Percentiles rank a stretch among this genome's conserved stretches.
Conservation (phyloP, 257 asterid species). For the Henckelia pumila region DNA sequence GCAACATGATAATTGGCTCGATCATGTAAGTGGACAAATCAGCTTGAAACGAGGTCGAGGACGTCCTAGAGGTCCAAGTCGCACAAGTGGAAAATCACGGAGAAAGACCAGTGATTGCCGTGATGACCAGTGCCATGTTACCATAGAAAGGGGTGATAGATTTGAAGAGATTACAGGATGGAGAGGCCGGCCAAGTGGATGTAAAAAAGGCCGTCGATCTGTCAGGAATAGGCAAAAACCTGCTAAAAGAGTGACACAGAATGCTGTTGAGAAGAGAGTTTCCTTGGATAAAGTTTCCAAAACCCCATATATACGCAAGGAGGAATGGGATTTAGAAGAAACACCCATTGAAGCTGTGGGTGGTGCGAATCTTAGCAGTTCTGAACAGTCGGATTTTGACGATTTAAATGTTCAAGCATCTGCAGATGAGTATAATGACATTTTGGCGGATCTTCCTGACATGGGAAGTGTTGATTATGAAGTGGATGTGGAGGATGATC, state of each 20-base stretch:
- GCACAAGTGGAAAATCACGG: constrained; percentile 44
- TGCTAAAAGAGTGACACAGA: constrained; percentile 23
- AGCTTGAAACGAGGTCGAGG: constrained; percentile 52
- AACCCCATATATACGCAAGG: constrained; percentile 27
- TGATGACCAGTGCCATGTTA: constrained; percentile 26
- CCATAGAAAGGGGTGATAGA: constrained; percentile 28
- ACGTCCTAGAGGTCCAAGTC: constrained; percentile 45
- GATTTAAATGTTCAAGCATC: constrained; percentile 39
- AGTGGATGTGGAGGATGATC: constrained; percentile 27
- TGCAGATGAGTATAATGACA: constrained; percentile 41
- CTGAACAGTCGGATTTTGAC: constrained; percentile 49
- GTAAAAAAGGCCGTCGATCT: constrained; percentile 49
- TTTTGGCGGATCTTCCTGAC: constrained; percentile 29
- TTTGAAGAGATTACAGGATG: constrained; percentile 38
- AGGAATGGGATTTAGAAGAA: constrained; percentile 36
- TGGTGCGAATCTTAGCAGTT: constrained; percentile 45
- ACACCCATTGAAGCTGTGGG: constrained; percentile 34
- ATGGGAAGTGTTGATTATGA: constrained; percentile 24
- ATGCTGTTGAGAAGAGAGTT: constrained; percentile 17
- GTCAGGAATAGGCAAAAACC: constrained; percentile 42
- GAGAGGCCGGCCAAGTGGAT: constrained; percentile 48
- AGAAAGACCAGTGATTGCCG: constrained; percentile 30
- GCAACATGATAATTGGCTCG: constrained; percentile 37
- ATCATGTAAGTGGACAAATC: constrained; percentile 27
- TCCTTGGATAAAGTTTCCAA: constrained; percentile 18